Evolutionary conservation across 345 rosid genomes (phyloP).

Genomic region (Noccaea bulbosa): DNA sequence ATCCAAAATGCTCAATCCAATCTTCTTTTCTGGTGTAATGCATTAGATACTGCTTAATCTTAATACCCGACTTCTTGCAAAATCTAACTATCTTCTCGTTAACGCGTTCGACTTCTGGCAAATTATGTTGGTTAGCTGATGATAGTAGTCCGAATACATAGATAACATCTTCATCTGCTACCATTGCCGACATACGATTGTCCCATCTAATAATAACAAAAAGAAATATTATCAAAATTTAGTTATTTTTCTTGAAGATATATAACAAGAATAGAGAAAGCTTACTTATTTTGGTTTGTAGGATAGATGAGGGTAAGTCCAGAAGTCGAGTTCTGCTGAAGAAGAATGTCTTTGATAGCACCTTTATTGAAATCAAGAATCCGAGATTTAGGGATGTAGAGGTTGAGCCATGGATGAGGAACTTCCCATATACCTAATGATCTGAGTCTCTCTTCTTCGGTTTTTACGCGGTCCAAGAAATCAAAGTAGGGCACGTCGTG

Average conservation of each 20-base stretch:
- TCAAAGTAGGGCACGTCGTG: constrained; percentile 74
- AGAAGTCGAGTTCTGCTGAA: constrained; percentile 57
- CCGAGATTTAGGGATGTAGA: constrained; percentile 73
- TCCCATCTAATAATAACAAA: constrained; percentile 69
- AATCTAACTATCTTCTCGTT: constrained; percentile 57
- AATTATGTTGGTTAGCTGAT: constrained; percentile 52
- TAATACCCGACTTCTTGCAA: constrained; percentile 60
- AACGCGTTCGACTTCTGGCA: constrained; percentile 52
- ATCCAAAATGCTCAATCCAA: constrained; percentile 80
- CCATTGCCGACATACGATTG: constrained; percentile 66
- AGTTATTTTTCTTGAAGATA: not conserved
- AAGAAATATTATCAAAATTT: not conserved
- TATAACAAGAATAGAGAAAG: constrained; percentile 15
- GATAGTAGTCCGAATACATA: constrained; percentile 77
- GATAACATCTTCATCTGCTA: constrained; percentile 73
- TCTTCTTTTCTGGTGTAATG: constrained; percentile 49
- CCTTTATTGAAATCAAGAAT: constrained; percentile 64
- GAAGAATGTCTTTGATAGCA: constrained; percentile 65
- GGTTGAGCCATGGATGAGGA: constrained; percentile 99
- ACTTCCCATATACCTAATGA: constrained; percentile 92
- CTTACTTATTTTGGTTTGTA: constrained; percentile 68
- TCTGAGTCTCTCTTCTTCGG: constrained; percentile 67
- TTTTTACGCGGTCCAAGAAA: constrained; percentile 80
- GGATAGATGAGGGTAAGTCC: constrained; percentile 75
- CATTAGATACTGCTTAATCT: constrained; percentile 72